phyloP scores from a whole-genome alignment of 768 basidiomycete genomes.

The Coprinopsis marcescibilis region DNA sequence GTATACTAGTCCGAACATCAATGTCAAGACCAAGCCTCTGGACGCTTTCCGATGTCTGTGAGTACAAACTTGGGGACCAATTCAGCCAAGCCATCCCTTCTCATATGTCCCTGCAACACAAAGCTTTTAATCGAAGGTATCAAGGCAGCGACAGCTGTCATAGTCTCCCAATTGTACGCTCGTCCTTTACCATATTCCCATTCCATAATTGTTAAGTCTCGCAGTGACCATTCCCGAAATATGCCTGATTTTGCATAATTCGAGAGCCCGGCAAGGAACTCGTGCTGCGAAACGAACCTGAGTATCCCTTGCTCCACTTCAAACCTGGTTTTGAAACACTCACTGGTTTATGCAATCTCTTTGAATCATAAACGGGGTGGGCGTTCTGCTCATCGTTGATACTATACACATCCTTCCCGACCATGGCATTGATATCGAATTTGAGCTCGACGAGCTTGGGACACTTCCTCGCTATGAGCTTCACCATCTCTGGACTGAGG shows the following conservation, averaged over 20 bases:
- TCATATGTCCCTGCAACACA: neutral
- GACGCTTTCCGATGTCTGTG: neutral
- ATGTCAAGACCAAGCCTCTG: slow-evolving; percentile 2
- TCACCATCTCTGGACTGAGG: neutral
- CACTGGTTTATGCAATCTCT: too few relatives aligned
- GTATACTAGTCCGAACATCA: too few relatives aligned
- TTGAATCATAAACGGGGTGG: too few relatives aligned
- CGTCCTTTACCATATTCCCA: neutral
- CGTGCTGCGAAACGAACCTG: neutral
- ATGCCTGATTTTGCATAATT: neutral
- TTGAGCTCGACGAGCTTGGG: neutral
- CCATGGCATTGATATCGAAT: neutral
- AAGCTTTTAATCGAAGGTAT: slow-evolving; percentile 1
- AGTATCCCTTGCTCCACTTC: too few relatives aligned
- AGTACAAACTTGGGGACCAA: neutral
- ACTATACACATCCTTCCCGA: neutral
- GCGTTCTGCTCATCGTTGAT: too few relatives aligned
- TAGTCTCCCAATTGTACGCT: neutral
- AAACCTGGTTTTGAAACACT: too few relatives aligned
- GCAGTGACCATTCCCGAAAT: neutral
- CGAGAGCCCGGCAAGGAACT: neutral
- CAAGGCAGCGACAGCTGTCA: neutral
- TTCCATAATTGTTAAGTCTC: neutral
- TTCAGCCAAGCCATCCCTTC: neutral
- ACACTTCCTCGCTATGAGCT: neutral